Evolutionary conservation across 352 stramenopile species (phyloP).

Genomic region (Phytophthora citricola): DNA sequence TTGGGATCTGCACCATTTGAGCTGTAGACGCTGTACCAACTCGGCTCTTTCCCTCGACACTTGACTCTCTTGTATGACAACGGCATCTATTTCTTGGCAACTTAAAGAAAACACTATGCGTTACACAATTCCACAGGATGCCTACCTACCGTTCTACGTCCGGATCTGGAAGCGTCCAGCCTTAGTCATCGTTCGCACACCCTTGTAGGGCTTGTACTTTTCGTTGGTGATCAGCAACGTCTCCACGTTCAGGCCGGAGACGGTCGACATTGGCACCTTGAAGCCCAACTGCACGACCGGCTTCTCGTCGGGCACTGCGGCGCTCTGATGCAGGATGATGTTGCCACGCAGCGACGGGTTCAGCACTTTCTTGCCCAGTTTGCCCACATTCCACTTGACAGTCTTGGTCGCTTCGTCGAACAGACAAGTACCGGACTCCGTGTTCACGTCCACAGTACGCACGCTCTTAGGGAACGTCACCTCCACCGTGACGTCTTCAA

Average conservation of each 20-base stretch:
- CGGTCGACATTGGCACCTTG: conserved; percentile 96
- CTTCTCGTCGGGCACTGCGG: conserved; percentile 89
- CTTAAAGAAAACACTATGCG: conserved; percentile 25
- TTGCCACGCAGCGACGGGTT: conserved; percentile 91
- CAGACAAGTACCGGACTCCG: conserved; percentile 91
- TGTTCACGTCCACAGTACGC: conserved; percentile 94
- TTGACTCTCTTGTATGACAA: conserved; percentile 26
- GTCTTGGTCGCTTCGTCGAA: conserved; percentile 96
- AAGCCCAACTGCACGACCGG: conserved; percentile 95
- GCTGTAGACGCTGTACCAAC: background rate
- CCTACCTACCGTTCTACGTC: conserved; percentile 57
- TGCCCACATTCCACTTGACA: conserved; percentile 96
- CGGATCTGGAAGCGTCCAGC: conserved; percentile 96
- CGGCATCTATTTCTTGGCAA: conserved; percentile 35
- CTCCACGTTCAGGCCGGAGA: conserved; percentile 96
- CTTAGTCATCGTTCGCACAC: conserved; percentile 96
- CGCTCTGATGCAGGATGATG: conserved; percentile 91
- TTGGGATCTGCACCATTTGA: background rate
- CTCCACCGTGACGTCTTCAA: conserved; percentile 94
- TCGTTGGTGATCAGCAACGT: conserved; percentile 96
- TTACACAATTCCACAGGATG: conserved; percentile 17
- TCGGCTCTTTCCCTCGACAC: background rate
- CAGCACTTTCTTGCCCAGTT: conserved; percentile 91
- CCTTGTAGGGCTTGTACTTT: conserved; percentile 98
- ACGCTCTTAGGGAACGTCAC: conserved; percentile 98